Evolutionary conservation across 768 basidiomycete genomes (phyloP), one percentile per base, ranked within the genome.

Genomic region (Cystobasidium tubakii): DNA sequence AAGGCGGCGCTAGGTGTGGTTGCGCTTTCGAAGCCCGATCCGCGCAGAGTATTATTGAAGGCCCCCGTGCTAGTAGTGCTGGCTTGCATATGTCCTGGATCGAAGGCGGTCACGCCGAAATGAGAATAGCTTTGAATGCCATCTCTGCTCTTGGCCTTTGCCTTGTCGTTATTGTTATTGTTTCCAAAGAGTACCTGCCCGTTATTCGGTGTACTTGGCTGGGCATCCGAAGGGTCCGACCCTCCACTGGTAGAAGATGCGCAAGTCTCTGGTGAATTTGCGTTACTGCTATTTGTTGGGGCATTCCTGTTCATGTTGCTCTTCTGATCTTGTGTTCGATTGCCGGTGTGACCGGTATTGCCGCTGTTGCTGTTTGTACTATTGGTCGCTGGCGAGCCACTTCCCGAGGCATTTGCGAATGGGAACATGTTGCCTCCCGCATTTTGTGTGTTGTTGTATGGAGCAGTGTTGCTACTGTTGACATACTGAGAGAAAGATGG

Each of bases 1-100:
- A 71, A 71, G n/a, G 53, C 66, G 4, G 9, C 39, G 39, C 69
- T 71, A 27, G 69, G 69, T 27, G 69, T 71, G n/a, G 34, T 71
- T 2, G 39, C 69, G 13, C 4, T 67, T 10, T 65, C 43, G 39
- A 60, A 60, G 13, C 57, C 57, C 12, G 57, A 29, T 6, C 57
- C 57, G 25, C 57, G 10, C 12, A 27, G 23, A 15, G 27, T n/a
- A 55, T 60, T 60, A 31, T 23, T 34, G 33, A 60, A 60, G 12
- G 12, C 27, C 2, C 15, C 31, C 1, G 25, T 34, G 12, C 39
- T 42, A 42, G 10, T 23, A 12, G 10, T n/a, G 57, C 25, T 29
- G 6, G 31, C 25, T 31, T 21, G 29, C 4, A 39, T 4, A 12
- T 29, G 10, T n/a, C 31, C 57, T 15, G 15, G 7, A 21, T 29